Evolutionary conservation across 768 basidiomycete genomes (phyloP).

Genomic region (Terana coerulea): DNA sequence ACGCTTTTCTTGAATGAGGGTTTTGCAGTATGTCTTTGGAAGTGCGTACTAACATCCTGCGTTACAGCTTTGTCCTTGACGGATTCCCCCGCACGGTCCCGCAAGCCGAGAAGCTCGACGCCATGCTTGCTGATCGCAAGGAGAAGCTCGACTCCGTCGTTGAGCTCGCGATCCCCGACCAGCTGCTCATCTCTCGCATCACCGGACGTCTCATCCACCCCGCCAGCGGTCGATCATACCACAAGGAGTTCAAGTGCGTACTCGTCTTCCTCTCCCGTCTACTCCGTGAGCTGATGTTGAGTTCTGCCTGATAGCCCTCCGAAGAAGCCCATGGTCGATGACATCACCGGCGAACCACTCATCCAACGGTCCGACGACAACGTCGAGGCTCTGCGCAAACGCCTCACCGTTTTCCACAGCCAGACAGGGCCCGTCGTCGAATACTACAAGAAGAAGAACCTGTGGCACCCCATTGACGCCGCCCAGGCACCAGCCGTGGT

Average conservation of each 20-base stretch:
- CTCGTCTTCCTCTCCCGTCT: constrained; percentile 1
- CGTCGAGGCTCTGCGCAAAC: constrained; percentile 89
- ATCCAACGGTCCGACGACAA: constrained; percentile 98
- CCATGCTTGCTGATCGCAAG: constrained; percentile 77
- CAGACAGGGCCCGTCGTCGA: constrained; percentile 96
- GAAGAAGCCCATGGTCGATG: constrained; percentile 93
- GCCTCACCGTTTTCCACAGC: constrained; percentile 82
- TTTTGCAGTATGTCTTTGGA: neutral
- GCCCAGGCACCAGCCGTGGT: constrained; percentile 91
- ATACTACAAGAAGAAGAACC: constrained; percentile 89
- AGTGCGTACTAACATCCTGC: neutral
- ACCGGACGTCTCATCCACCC: constrained; percentile 95
- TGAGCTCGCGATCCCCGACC: constrained; percentile 89
- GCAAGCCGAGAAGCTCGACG: constrained; percentile 93
- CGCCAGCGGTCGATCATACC: constrained; percentile 86
- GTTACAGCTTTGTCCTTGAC: constrained; percentile 87
- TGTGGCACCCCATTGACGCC: constrained; percentile 91
- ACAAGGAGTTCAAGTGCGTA: constrained; percentile 89
- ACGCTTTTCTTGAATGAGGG: neutral
- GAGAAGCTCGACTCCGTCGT: constrained; percentile 93
- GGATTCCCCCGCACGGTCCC: constrained; percentile 99
- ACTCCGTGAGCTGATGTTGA: neutral
- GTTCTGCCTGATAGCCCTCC: constrained; percentile 64
- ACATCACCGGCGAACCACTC: constrained; percentile 92
- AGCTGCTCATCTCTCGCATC: constrained; percentile 94